A percentile compares a stretch with the other conserved stretches of the same genome.
Evolutionary conservation across 148 eudicot species (phyloP).

Genomic region (Drosera capensis): DNA sequence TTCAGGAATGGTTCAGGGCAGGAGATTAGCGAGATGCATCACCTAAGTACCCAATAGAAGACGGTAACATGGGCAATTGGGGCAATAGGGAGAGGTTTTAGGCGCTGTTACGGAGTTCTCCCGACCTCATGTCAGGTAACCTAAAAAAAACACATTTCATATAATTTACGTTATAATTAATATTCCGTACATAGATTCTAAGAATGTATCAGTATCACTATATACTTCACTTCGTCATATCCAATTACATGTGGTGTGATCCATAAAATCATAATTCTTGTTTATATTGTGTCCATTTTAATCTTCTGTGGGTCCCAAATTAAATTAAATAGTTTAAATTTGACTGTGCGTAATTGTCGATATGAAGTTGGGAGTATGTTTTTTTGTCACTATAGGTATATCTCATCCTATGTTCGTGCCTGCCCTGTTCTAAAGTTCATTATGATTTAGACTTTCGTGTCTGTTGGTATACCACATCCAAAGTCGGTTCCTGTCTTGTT

Average conservation of each 20-base stretch:
- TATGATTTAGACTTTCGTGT: too few species aligned
- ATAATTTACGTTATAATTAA: too few species aligned
- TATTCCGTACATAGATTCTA: too few species aligned
- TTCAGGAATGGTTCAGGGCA: constrained; percentile 76
- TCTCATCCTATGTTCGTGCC: constrained; percentile 88
- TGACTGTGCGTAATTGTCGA: constrained; percentile 89
- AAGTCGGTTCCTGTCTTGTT: constrained; percentile 33
- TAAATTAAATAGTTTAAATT: constrained; percentile 95
- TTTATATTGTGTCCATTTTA: constrained; percentile 92
- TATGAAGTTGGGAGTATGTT: too few species aligned
- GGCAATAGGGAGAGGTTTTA: constrained; percentile 95
- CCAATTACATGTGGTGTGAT: constrained; percentile 89
- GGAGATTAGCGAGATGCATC: constrained; percentile 61
- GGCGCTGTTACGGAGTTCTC: too few species aligned
- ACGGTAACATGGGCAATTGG: constrained; percentile 91
- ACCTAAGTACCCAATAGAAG: constrained; percentile 65
- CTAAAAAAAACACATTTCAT: too few species aligned
- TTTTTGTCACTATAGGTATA: too few species aligned
- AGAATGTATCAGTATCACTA: too few species aligned
- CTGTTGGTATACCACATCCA: constrained; percentile 89
- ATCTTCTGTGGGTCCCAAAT: constrained; percentile 86
- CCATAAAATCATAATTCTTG: constrained; percentile 91
- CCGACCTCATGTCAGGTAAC: too few species aligned
- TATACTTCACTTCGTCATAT: too few species aligned
- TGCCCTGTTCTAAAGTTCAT: constrained; percentile 98